phyloP scores from a whole-genome alignment of 2,329 filamentous ascomycete species.

The Neonectria magnoliae region DNA sequence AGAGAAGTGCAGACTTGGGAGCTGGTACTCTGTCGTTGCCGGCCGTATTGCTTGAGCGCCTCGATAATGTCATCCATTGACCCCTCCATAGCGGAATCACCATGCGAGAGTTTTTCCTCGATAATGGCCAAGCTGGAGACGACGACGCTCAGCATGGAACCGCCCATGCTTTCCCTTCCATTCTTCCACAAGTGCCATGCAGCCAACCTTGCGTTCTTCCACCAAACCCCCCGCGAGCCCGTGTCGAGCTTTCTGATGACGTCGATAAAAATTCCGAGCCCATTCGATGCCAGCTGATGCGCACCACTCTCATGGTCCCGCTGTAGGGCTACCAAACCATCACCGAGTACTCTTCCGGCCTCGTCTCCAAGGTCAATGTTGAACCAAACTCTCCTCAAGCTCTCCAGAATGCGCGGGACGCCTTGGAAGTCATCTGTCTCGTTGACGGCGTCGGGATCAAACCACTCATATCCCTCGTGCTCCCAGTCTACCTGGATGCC shows the following conservation, averaged over 20 bases:
- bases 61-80: conserved; percentile 33
- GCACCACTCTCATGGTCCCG: conserved; percentile 69
- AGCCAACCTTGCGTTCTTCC: conserved; percentile 63
- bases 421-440: conserved; percentile 58
- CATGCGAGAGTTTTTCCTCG: conserved; percentile 43
- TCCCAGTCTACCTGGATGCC: conserved; percentile 70
- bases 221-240: conserved; percentile 56
- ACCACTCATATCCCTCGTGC: conserved; percentile 68
- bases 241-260: conserved; percentile 51
- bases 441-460: conserved; percentile 60
- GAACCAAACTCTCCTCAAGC: conserved; percentile 68
- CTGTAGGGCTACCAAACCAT: conserved; percentile 60
- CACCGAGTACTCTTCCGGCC: conserved; percentile 57
- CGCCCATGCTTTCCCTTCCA: conserved; percentile 72
- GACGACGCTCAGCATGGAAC: conserved; percentile 64
- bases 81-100: conserved; percentile 5
- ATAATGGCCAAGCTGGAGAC: conserved; percentile 57
- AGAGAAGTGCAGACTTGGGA: conserved; percentile 50
- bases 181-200: conserved; percentile 74
- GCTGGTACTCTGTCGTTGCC: conserved; percentile 38
- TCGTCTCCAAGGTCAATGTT: conserved; percentile 59
- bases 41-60: conserved; percentile 28
- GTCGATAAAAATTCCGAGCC: conserved; percentile 60
- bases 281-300: conserved; percentile 64
- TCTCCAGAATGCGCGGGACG: conserved; percentile 68